Evolutionary conservation across 768 basidiomycete genomes (phyloP).

Genomic region (Hydnum rufescens): DNA sequence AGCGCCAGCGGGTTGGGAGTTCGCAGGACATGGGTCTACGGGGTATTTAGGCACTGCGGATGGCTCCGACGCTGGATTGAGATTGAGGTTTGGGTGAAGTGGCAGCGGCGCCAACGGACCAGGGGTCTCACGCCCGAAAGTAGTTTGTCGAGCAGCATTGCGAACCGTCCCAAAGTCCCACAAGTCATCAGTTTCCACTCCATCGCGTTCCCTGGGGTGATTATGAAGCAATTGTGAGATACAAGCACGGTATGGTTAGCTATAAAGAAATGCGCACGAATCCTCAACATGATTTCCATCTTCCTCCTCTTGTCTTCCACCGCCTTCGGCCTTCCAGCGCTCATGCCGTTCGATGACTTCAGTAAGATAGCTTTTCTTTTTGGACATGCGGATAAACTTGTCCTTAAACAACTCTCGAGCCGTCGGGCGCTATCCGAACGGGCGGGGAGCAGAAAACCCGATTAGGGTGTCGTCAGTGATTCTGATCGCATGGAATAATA

Average conservation of each 20-base stretch:
- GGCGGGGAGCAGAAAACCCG: constrained; percentile 12
- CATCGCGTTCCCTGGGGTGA: constrained; percentile 26
- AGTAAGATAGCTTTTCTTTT: constrained; percentile 84
- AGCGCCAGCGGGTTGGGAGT: no score
- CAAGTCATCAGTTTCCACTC: constrained; percentile 48
- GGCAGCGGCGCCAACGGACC: background rate
- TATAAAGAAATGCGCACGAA: constrained; percentile 28
- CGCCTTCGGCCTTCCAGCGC: constrained; percentile 81
- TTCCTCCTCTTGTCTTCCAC: constrained; percentile 52
- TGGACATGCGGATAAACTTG: constrained; percentile 87
- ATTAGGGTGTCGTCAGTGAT: no score
- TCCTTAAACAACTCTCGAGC: constrained; percentile 93
- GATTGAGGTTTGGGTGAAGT: no score
- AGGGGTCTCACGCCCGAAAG: no score
- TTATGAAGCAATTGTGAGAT: constrained; percentile 1
- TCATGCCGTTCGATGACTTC: constrained; percentile 92
- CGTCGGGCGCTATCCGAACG: constrained; percentile 88
- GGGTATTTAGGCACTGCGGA: no score
- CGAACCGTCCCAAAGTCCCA: constrained; percentile 98
- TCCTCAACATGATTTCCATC: constrained; percentile 42
- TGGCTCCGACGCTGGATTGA: no score
- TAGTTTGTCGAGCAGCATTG: constrained; percentile 37
- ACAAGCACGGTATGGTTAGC: constrained; percentile 8
- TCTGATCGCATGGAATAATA: background rate
- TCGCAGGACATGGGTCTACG: no score